A percentile compares a stretch with the other conserved stretches of the same genome.
Conservation (phyloP, 2,329 filamentous ascomycete species). For the Juglanconis oblonga region DNA sequence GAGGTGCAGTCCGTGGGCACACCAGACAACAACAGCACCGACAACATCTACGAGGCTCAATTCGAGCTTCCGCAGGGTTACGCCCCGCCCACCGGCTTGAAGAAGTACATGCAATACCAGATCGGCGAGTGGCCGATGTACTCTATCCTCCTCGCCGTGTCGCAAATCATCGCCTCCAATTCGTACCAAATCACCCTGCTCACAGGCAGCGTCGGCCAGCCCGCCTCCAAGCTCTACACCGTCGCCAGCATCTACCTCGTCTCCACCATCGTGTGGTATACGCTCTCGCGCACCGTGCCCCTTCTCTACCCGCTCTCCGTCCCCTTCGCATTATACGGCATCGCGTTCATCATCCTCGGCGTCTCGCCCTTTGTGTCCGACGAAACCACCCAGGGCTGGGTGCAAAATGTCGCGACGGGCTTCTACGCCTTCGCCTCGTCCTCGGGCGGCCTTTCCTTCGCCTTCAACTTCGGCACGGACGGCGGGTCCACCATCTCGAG, state of each 20-base stretch:
- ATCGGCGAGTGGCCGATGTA: slow-evolving; percentile 61
- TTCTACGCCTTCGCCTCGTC: slow-evolving; percentile 60
- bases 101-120: slow-evolving; percentile 37
- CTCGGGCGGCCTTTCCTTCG: slow-evolving; percentile 62
- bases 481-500: slow-evolving; percentile 59
- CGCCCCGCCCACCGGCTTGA: slow-evolving; percentile 55
- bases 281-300: slow-evolving; percentile 53
- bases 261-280: slow-evolving; percentile 58
- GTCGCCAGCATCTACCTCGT: slow-evolving; percentile 56
- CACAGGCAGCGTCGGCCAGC: slow-evolving; percentile 57
- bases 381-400: slow-evolving; percentile 38
- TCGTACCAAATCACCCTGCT: slow-evolving; percentile 64
- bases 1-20: slow-evolving; percentile 19
- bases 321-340: slow-evolving; percentile 59
- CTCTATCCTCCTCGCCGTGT: slow-evolving; percentile 55
- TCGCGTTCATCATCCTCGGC: slow-evolving; percentile 58
- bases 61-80: slow-evolving; percentile 33
- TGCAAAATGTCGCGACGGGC: slow-evolving; percentile 59
- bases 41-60: slow-evolving; percentile 13
- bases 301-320: slow-evolving; percentile 52
- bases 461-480: slow-evolving; percentile 63
- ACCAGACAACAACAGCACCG: background rate
- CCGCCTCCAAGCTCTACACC: slow-evolving; percentile 53
- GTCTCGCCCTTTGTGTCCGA: slow-evolving; percentile 49
- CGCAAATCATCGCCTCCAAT: slow-evolving; percentile 60